Evolutionary conservation across 202 grass and related monocot genomes (phyloP).

Genomic region (Miscanthus sacchariflorus): DNA sequence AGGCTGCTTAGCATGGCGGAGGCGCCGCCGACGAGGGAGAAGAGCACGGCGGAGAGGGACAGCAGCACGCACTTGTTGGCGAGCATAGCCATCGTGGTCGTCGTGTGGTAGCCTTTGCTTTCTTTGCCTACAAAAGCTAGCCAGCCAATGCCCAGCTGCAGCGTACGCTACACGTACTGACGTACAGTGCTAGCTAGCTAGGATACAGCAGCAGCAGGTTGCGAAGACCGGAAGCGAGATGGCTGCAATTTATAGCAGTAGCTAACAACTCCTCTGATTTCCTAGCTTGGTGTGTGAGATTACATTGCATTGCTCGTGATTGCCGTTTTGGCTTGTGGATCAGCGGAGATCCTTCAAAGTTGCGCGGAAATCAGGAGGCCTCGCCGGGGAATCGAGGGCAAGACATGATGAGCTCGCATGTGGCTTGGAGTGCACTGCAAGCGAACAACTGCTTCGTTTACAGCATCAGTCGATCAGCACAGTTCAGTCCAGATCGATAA

Average conservation of each 20-base stretch:
- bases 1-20: slow-evolving; percentile 46
- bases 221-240: slow-evolving; percentile 46
- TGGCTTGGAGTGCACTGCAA: slow-evolving; percentile 47
- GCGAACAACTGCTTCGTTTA: slow-evolving; percentile 36
- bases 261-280: background rate
- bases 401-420: slow-evolving; percentile 31
- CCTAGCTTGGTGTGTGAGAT: background rate
- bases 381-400: slow-evolving; percentile 34
- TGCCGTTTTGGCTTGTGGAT: slow-evolving; percentile 14
- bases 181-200: background rate
- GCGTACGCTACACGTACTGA: background rate
- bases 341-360: slow-evolving; percentile 26
- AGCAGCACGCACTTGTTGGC: slow-evolving; percentile 41
- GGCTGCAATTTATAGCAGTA: slow-evolving; percentile 45
- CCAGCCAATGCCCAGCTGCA: no score
- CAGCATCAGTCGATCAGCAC: background rate
- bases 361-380: slow-evolving; percentile 49
- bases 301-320: background rate
- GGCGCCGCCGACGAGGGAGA: slow-evolving; percentile 34
- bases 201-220: background rate
- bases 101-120: background rate
- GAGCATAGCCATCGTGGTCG: slow-evolving; percentile 33
- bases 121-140: background rate
- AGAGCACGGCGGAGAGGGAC: slow-evolving; percentile 39
- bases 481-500: background rate